phyloP scores from a whole-genome alignment of 2,329 filamentous ascomycete genomes.

The Colletotrichum lupini region DNA sequence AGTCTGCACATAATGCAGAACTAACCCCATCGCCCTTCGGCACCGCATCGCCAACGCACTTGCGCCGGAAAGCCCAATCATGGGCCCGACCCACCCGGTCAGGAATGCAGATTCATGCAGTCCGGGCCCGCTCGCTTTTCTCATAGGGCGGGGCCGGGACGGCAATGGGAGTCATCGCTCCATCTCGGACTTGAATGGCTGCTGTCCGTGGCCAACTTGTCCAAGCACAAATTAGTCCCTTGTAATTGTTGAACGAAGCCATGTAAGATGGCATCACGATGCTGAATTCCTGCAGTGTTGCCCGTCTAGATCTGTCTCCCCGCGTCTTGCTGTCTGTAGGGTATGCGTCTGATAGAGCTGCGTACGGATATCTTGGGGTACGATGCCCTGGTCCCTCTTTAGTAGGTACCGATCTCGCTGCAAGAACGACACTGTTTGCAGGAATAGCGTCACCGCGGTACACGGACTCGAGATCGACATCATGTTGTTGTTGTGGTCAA shows the following conservation, averaged over 20 bases:
- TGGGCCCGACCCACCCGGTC: constrained; percentile 39
- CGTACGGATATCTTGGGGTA: background rate
- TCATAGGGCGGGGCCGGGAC: constrained; percentile 40
- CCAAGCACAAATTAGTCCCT: constrained; percentile 3
- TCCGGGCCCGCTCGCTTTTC: constrained; percentile 33
- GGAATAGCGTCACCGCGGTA: background rate
- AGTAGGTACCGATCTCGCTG: background rate
- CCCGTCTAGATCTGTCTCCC: constrained; percentile 4
- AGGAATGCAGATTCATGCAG: constrained; percentile 43
- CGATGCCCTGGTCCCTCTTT: background rate
- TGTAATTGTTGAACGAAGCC: background rate
- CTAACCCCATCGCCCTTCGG: constrained; percentile 30
- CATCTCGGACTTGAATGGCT: constrained; percentile 13
- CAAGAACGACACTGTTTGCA: background rate
- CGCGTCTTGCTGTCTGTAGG: background rate
- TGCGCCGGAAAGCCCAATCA: constrained; percentile 35
- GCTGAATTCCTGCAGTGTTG: constrained; percentile 17
- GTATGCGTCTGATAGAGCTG: background rate
- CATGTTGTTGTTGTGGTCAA: background rate
- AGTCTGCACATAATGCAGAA: constrained; percentile 17
- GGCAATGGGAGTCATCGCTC: constrained; percentile 40
- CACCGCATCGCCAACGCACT: constrained; percentile 38
- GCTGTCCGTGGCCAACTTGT: background rate
- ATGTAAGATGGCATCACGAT: constrained; percentile 35
- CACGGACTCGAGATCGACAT: background rate